Evolutionary conservation across 2,329 filamentous ascomycete species (phyloP).

Genomic region (Paraphoma chrysanthemicola): DNA sequence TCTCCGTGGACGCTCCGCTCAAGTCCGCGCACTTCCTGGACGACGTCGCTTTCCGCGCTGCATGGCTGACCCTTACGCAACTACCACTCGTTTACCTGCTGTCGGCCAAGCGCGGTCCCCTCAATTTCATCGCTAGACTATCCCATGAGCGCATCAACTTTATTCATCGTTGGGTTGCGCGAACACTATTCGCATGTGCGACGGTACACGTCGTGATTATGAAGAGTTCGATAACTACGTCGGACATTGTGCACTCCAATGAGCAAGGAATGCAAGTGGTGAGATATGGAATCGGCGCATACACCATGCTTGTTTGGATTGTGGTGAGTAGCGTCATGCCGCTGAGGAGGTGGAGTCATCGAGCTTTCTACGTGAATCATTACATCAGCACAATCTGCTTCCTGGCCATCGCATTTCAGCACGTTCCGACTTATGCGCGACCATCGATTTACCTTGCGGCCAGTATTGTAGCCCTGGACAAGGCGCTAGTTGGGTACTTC

Average conservation of each 20-base stretch:
- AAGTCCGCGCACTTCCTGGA: constrained; percentile 32
- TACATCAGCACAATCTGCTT: constrained; percentile 30
- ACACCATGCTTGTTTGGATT: constrained; percentile 32
- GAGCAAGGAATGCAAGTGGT: constrained; percentile 28
- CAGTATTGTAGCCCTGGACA: constrained; percentile 25
- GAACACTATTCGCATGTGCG: constrained; percentile 31
- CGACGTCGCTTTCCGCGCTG: constrained; percentile 39
- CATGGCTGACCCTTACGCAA: constrained; percentile 38
- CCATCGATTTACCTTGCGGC: constrained; percentile 27
- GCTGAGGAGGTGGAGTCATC: constrained; percentile 31
- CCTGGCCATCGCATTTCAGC: constrained; percentile 25
- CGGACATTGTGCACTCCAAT: constrained; percentile 25
- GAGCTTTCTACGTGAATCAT: constrained; percentile 36
- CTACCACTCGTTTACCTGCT: constrained; percentile 36
- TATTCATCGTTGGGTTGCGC: constrained; percentile 33
- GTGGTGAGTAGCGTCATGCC: constrained; percentile 28
- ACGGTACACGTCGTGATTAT: constrained; percentile 35
- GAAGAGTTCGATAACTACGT: constrained; percentile 29
- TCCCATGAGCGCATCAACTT: constrained; percentile 34
- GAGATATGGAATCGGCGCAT: constrained; percentile 33
- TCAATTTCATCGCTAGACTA: constrained; percentile 24
- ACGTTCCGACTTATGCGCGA: constrained; percentile 32
- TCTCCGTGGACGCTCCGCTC: constrained; percentile 28
- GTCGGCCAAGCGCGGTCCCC: constrained; percentile 30
- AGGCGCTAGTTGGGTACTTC: constrained; percentile 2